Percentiles rank a stretch among this genome's conserved stretches.
Conservation (phyloP, 139 green algal species). For the Chlorella vulgaris region DNA sequence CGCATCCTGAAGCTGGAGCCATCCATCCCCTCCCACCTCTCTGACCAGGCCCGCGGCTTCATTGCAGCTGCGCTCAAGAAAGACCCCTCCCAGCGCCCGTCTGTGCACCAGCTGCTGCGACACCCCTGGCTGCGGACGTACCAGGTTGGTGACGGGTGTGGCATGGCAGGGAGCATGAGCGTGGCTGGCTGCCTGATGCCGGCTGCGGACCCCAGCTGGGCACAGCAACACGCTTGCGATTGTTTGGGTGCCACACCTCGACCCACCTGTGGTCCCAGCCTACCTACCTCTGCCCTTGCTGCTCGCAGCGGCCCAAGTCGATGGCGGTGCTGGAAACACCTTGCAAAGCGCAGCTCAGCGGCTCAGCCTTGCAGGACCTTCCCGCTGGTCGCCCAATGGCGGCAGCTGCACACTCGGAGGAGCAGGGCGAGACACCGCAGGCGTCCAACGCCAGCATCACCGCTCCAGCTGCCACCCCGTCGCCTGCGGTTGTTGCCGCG, state of each 20-base stretch:
- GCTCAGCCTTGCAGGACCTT: not conserved
- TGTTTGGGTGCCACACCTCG: not conserved
- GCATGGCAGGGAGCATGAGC: not conserved
- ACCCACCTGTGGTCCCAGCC: not conserved
- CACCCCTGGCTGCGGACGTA: conserved; percentile 46
- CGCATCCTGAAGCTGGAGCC: conserved; percentile 44
- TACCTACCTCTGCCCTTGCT: not conserved
- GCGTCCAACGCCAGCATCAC: not conserved
- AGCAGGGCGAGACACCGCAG: not conserved
- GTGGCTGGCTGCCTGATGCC: too few species aligned
- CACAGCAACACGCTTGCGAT: too few species aligned
- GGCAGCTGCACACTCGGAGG: not conserved
- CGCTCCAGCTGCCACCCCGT: not conserved
- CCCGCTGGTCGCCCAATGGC: not conserved
- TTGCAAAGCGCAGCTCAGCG: not conserved
- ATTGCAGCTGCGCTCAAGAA: conserved; percentile 46
- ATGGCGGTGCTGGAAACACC: conserved; percentile 5
- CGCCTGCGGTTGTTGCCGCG: not conserved
- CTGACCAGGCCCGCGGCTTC: conserved; percentile 44
- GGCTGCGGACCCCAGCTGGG: too few species aligned
- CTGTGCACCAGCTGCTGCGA: conserved; percentile 36
- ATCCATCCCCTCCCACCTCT: conserved; percentile 42
- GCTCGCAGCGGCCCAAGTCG: conserved; percentile 27
- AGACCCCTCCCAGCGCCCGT: conserved; percentile 42
- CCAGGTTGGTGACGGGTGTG: not conserved